A percentile compares a stretch with the other conserved stretches of the same genome.
Evolutionary conservation across 2,329 filamentous ascomycete genomes (phyloP).

Genomic region (Aspergillus pseudonomiae): DNA sequence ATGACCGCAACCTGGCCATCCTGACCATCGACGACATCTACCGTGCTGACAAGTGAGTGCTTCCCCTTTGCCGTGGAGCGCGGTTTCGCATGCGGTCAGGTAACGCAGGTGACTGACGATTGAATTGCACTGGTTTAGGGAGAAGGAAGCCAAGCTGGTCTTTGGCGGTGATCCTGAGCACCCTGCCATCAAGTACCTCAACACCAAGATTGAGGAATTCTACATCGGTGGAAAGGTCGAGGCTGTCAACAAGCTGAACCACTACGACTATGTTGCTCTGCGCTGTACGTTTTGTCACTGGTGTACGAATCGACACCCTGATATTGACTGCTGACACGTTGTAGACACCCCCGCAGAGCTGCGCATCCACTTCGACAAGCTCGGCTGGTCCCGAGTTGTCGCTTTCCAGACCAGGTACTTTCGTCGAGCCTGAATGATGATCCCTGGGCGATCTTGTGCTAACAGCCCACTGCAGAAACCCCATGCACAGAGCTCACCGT

Average conservation of each 20-base stretch:
- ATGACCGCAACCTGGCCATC: conserved; percentile 95
- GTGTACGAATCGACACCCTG: background rate
- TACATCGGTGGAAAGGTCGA: conserved; percentile 97
- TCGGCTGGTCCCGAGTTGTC: conserved; percentile 96
- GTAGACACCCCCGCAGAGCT: conserved; percentile 90
- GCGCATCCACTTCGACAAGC: conserved; percentile 97
- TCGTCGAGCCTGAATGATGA: conserved; percentile 21
- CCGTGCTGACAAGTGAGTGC: conserved; percentile 85
- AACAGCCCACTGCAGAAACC: conserved; percentile 64
- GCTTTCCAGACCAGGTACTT: conserved; percentile 82
- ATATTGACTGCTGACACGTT: background rate
- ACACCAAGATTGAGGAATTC: conserved; percentile 77
- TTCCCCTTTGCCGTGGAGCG: conserved; percentile 1
- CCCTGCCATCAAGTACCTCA: conserved; percentile 89
- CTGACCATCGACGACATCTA: conserved; percentile 95
- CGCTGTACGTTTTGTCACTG: conserved; percentile 67
- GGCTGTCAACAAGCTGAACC: conserved; percentile 90
- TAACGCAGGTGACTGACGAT: conserved; percentile 30
- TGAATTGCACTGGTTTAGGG: conserved; percentile 52
- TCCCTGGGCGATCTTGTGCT: background rate
- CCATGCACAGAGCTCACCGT: conserved; percentile 98
- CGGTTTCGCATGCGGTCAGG: conserved; percentile 23
- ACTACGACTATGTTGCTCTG: conserved; percentile 98
- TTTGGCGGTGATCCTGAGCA: conserved; percentile 92
- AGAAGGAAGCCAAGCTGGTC: conserved; percentile 87